Evolutionary conservation across 768 basidiomycete genomes (phyloP).

Genomic region (Leucosporidium creatinivorum): DNA sequence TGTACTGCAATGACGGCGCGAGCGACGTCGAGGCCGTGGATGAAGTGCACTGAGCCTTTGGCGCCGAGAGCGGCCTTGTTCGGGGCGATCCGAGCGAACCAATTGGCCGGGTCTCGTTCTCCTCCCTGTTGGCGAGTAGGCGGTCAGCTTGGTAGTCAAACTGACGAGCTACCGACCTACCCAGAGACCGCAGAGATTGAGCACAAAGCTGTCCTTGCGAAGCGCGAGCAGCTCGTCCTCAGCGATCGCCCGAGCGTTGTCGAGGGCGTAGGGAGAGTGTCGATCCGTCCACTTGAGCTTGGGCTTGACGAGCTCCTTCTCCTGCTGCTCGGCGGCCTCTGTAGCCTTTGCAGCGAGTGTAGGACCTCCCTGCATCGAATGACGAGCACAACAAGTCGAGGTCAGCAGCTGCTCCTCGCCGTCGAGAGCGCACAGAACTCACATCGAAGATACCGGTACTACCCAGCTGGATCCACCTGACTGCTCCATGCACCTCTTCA

Average conservation of each 20-base stretch:
- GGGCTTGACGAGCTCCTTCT: slow-evolving; percentile 10
- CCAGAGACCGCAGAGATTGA: slow-evolving; percentile 60
- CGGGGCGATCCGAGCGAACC: slow-evolving; percentile 52
- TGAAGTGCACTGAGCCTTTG: slow-evolving; percentile 58
- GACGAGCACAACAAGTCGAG: too few relatives aligned
- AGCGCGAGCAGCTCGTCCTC: slow-evolving; percentile 54
- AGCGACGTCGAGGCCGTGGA: slow-evolving; percentile 56
- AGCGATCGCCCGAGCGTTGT: slow-evolving; percentile 49
- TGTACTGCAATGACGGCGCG: slow-evolving; percentile 58
- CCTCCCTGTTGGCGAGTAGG: slow-evolving; percentile 44
- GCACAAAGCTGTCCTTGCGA: slow-evolving; percentile 49
- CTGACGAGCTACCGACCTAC: neutral
- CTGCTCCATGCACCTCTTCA: slow-evolving; percentile 41
- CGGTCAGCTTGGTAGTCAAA: too few relatives aligned
- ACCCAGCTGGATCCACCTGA: slow-evolving; percentile 57
- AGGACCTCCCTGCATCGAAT: slow-evolving; percentile 37
- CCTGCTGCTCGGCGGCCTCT: neutral
- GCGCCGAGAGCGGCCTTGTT: slow-evolving; percentile 51
- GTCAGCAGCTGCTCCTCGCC: neutral
- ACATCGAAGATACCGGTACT: slow-evolving; percentile 59
- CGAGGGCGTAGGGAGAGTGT: slow-evolving; percentile 46
- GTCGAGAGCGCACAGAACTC: slow-evolving; percentile 33
- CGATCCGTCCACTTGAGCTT: slow-evolving; percentile 50
- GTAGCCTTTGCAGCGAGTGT: slow-evolving; percentile 23
- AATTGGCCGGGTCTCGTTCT: slow-evolving; percentile 48